Evolutionary conservation across 495 filamentous ascomycete species (phyloP), one percentile per base, ranked within the genome.

Genomic region (Daldinia caldariorum): DNA sequence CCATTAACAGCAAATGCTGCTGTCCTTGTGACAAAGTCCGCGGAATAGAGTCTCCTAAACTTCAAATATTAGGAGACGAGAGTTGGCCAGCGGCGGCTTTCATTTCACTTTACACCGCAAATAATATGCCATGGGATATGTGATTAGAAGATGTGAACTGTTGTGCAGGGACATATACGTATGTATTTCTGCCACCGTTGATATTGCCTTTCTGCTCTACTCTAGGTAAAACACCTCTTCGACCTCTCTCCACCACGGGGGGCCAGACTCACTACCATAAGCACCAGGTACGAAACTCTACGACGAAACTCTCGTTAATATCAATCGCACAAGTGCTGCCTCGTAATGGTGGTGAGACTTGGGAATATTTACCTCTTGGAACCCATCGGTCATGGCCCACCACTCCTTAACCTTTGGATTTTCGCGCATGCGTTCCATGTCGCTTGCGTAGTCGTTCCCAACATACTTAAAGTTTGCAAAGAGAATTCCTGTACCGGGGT

Each of bases 391-490:
- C 86, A 93, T 89, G 34, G 80, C 81, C 90, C 91, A 93, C 91
- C 90, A 93, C 75, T 91, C 88, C 45, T 86, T 83, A 18, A 93
- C 89, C 67, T 89, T 91, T 1, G 86, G 83, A 71, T 91, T 90
- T 22, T 83, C 85, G 6, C 81, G 78, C 91, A 92, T 93, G 55
- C 80, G 81, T 78, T 85, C 82, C 91, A 93, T 93, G 79, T 92
- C 91, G 1, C 78, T 87, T 0, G 85, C 88, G 37, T 84, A 92
- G 77, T 91, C 86, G 55, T 83, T 82, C 1, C 91, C 91, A 16
- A 90, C 81, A 63, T 93, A 93, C 76, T 92, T 92, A 79, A 92
- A 92, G 31, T 80, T 87, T 7, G 89, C 89, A 70, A 92, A 93
- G 0, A 93, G 81, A 31, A 88, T 87, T 26, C 84, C 80, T 0